These are phyloP conservation scores for Suillus tomentosus DNA, from an alignment of 768 basidiomycete genomes.

Conservation along the genomic window DNA sequence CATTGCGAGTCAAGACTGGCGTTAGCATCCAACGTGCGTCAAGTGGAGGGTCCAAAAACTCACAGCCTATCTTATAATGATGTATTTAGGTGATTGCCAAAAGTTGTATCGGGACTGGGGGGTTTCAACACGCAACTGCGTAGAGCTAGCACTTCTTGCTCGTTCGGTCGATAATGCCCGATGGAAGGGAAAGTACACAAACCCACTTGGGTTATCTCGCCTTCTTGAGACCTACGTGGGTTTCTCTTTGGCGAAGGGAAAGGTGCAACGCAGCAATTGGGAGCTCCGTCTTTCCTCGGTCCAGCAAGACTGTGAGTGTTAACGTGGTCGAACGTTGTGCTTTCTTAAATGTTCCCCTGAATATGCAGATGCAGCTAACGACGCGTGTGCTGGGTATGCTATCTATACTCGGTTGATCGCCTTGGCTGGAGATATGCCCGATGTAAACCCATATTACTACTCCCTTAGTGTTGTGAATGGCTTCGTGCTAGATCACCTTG, in stretches of 20 bases:
- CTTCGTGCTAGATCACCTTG: slow-evolving; percentile 40
- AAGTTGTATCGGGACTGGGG: slow-evolving; percentile 57
- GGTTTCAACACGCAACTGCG: slow-evolving; percentile 49
- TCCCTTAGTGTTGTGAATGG: slow-evolving; percentile 58
- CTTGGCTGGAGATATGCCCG: slow-evolving; percentile 43
- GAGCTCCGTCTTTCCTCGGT: slow-evolving; percentile 44
- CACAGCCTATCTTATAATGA: slow-evolving; percentile 12
- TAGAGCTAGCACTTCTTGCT: slow-evolving; percentile 72
- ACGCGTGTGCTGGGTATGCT: slow-evolving; percentile 63
- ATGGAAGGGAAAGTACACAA: slow-evolving; percentile 73
- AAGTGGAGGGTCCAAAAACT: background rate
- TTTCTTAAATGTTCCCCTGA: slow-evolving; percentile 7
- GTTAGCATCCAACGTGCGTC: slow-evolving; percentile 70
- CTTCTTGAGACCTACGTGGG: slow-evolving; percentile 64
- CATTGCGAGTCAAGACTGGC: slow-evolving; percentile 64
- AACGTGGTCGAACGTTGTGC: background rate
- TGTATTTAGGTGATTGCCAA: slow-evolving; percentile 57
- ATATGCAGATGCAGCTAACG: slow-evolving; percentile 66
- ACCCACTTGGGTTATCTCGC: slow-evolving; percentile 61
- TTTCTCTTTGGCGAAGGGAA: slow-evolving; percentile 57
- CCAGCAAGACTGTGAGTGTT: slow-evolving; percentile 63
- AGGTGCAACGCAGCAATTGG: slow-evolving; percentile 70
- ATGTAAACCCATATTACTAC: slow-evolving; percentile 45
- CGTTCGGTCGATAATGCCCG: slow-evolving; percentile 66
- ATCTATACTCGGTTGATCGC: slow-evolving; percentile 49